phyloP scores from a whole-genome alignment of 495 filamentous ascomycete genomes.

The Talaromyces nanjingensis region DNA sequence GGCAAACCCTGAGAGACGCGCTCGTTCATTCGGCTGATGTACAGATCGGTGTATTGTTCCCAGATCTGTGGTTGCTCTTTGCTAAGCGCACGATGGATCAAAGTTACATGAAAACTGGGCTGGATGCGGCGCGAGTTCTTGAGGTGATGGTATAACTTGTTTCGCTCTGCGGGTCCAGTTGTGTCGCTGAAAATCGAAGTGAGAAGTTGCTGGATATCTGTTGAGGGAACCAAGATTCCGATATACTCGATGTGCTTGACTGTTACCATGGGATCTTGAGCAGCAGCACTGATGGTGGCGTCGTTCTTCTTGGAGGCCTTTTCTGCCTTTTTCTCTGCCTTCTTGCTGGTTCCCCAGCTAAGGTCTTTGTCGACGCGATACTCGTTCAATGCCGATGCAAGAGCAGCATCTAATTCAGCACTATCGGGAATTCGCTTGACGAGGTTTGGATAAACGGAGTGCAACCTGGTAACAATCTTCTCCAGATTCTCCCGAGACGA shows the following conservation, averaged over 20 bases:
- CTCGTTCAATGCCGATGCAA: slow-evolving; percentile 64
- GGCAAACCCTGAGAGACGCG: slow-evolving; percentile 22
- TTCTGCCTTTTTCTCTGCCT: slow-evolving; percentile 22
- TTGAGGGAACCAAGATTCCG: slow-evolving; percentile 54
- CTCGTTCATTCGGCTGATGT: slow-evolving; percentile 32
- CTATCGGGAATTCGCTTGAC: slow-evolving; percentile 61
- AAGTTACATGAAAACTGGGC: slow-evolving; percentile 82
- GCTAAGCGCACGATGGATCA: slow-evolving; percentile 70
- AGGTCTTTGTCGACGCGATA: slow-evolving; percentile 74
- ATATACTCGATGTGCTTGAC: slow-evolving; percentile 75
- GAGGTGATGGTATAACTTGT: slow-evolving; percentile 69
- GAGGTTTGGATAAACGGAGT: slow-evolving; percentile 66
- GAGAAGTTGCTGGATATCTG: slow-evolving; percentile 53
- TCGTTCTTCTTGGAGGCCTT: slow-evolving; percentile 33
- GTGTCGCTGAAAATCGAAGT: slow-evolving; percentile 53
- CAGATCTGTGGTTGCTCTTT: slow-evolving; percentile 59
- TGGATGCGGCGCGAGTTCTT: slow-evolving; percentile 69
- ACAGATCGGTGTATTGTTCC: slow-evolving; percentile 52
- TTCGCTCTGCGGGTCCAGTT: slow-evolving; percentile 32
- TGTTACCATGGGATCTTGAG: slow-evolving; percentile 17
- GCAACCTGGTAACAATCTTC: slow-evolving; percentile 61
- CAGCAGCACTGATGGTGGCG: slow-evolving; percentile 12
- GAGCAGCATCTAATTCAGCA: slow-evolving; percentile 74
- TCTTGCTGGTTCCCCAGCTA: slow-evolving; percentile 28
- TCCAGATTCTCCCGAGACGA: slow-evolving; percentile 84